Base-by-base conservation (phyloP, 441 rosid genomes). In the Aleurites moluccanus region DNA sequence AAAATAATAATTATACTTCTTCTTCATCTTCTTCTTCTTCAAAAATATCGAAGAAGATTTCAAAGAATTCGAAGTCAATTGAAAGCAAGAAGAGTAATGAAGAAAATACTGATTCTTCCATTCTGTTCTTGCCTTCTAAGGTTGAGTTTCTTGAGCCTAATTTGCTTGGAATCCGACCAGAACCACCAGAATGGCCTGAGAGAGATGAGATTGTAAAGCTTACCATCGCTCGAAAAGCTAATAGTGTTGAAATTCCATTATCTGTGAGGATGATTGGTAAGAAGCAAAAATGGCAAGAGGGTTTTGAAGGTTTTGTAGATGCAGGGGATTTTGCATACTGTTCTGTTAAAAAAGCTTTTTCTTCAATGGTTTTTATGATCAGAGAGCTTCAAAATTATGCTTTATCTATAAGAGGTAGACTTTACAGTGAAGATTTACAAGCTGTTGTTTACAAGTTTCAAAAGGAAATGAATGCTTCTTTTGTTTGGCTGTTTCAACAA, bases 401-500 rank as follows among this genome's bases (percentile, higher is more conserved):
- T 6, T 82, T 89, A 65, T 85, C 80, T 64, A 75, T 64, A 23
- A 84, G 84, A 33, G 90, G 81, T 53, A 50, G 69, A 55, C 71
- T 80, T 18, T 60, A 44, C 27, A 67, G 78, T n/a, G 89, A 87
- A 74, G 91, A 89, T 66, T 69, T 89, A 49, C 72, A 75, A 52
- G 86, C 78, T 59, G 75, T 83, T 16, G 63, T 81, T 61, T 69
- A n/a, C 8, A 84, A 77, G 42, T 81, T 86, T 53, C 90, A 85
- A 67, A 78, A 83, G 61, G 98, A 92, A 44, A 82, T 88, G 85
- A 83, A 83, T 67, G 81, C 84, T 59, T 88, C 92, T 0, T 86
- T 91, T 66, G 81, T 87, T 47, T 91, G 97, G 96, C 85, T 94
- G n/a, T 94, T 92, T 57, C 93, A 86, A 45, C 89, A 79, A 53